Base-by-base conservation (phyloP, 2,329 filamentous ascomycete genomes). In the Coniella lustricola region DNA sequence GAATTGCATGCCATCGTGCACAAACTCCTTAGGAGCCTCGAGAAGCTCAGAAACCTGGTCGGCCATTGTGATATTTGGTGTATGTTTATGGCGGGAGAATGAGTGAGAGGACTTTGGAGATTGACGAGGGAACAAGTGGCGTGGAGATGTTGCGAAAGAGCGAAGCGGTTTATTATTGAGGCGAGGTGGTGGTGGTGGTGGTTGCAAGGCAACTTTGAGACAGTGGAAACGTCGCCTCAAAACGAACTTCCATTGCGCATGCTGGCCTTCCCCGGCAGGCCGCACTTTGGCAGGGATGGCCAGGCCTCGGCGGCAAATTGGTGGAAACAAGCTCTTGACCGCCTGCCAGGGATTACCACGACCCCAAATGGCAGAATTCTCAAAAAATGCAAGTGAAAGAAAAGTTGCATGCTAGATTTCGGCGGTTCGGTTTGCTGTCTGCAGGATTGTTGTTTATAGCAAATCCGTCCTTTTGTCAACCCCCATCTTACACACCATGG, bases 1-100 rank as follows among this genome's bases (percentile, higher is more conserved):
- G 68, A 82, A 82, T 57, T 81, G 77, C 52, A 77, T 71, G 62
- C 79, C 78, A 53, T 81, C 78, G 62, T 70, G 75, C 62, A 82
- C 64, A 65, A 85, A 85, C 67, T 84, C 79, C 63, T 73, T 72
- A 59, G 81, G 81, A 63, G 82, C 75, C 57, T 87, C 84, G 63
- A 85, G 76, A 60, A 87, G 70, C 63, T 86, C 81, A 67, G 85
- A 81, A 59, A 86, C 66, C 65, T 83, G 76, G 64, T 85, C 83
- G 66, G 81, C 75, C 78, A 82, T 81, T 63, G 59, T 69, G 65
- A 48, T 46, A 20, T 44, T 31, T 43, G 34, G 16, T 32, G 25
- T 40, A 16, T 31, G 20, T 17, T 18, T n/a, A 36, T 13, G 18
- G 36, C 29, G 38, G n/a, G n/a, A 38, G 36, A 37, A 36, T 21